Conservation (phyloP, 1,139 yeast species). For the Blastobotrys indianensis region DNA sequence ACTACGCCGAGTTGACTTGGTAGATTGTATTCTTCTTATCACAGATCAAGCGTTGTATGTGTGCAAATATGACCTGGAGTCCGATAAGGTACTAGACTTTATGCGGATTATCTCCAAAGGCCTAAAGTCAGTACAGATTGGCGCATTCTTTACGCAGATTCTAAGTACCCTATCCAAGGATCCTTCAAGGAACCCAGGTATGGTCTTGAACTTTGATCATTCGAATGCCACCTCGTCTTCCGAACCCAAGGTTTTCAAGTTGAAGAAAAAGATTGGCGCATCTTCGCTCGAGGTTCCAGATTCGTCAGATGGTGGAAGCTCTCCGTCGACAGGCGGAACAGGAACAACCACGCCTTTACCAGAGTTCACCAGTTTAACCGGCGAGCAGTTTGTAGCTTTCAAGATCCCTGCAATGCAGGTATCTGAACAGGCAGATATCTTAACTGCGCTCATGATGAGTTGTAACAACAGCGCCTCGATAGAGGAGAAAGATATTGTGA, state of each 20-base stretch:
- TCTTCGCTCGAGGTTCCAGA: not conserved
- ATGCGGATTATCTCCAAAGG: constrained; percentile 16
- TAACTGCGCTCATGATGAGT: constrained; percentile 29
- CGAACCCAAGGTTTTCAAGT: not conserved
- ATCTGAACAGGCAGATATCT: constrained; percentile 21
- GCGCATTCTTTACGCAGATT: constrained; percentile 21
- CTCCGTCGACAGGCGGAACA: not conserved
- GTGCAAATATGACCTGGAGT: constrained; percentile 22
- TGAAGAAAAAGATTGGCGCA: not conserved
- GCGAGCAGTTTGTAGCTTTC: constrained; percentile 24
- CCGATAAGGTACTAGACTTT: constrained; percentile 22
- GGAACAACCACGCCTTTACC: not conserved
- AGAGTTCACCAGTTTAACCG: not conserved
- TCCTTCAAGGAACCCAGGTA: constrained; percentile 19
- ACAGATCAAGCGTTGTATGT: constrained; percentile 21
- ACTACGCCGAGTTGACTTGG: constrained; percentile 18
- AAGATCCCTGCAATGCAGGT: constrained; percentile 25
- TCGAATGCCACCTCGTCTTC: not conserved
- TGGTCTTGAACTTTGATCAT: constrained; percentile 24
- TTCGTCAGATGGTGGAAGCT: not conserved
- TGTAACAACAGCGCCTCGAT: constrained; percentile 25
- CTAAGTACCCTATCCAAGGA: constrained; percentile 28
- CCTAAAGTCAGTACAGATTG: constrained; percentile 18
- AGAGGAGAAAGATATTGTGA: constrained; percentile 30
- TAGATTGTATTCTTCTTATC: constrained; percentile 21